Evolutionary conservation across 2,329 filamentous ascomycete species (phyloP), one percentile per base, ranked within the genome.

Genomic region (Pseudogymnoascus sp.): DNA sequence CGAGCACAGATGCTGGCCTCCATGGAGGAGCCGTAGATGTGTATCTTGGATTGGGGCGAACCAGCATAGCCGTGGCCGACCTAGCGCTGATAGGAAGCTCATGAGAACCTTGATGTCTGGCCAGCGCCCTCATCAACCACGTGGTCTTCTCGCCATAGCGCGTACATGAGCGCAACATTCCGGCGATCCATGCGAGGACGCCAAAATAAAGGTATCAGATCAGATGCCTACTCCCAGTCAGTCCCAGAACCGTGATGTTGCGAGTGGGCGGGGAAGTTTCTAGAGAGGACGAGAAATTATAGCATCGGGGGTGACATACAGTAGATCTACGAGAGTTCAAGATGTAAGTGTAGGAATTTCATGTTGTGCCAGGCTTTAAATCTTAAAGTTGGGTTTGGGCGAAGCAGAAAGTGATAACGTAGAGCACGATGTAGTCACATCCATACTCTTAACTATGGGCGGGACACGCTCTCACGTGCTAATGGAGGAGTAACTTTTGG

Each of bases 1-100:
- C 85, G 13, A 88, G 74, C 25, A 85, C 81, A 63, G 84, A 84
- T 59, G 85, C 81, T 3, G 85, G 84, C 64, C 85, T 80, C 85
- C 84, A 88, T 74, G 80, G 78, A 33, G 77, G 73, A 25, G 69
- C 65, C 48, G 63, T 64, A 61, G 69, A 67, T 9, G 55, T 63
- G 63, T 15, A 44, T 31, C 33, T n/a, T 33, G 8, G 55, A 31
- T 48, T 65, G 44, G 60, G 21, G 17, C 48, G 21, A 39, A 61
- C 48, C n/a, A 33, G 48, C n/a, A 29, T 21, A 21, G 27, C 48
- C 21, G n/a, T 10, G 48, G 48, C 48, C 10, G 6, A 55, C 29
- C 48, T 55, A 55, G 29, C 29, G 5, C 48, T 4, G 9, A 21
- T 7, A 55, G 48, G 48, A 33, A 33, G 48, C 48, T 12, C 48